Conservation (phyloP, 148 eudicot species). For the Linanthus parryae region DNA sequence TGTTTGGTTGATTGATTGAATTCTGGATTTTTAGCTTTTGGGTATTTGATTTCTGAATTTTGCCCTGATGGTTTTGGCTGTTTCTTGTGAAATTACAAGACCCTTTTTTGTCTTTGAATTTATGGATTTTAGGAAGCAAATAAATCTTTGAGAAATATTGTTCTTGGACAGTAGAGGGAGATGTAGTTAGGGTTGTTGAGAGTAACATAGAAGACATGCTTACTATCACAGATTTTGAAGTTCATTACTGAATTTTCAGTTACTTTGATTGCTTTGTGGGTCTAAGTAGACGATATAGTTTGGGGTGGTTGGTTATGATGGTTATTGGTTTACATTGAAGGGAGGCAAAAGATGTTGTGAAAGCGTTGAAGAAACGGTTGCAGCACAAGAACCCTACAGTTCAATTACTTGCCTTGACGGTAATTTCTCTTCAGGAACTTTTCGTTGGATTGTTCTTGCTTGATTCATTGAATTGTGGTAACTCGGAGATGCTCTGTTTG, state of each 20-base stretch:
- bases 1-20: not conserved
- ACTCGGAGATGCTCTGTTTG: too few species aligned
- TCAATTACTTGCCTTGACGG: slow-evolving; percentile 91
- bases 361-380: slow-evolving; percentile 79
- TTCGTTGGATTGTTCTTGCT: too few species aligned
- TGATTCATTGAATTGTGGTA: too few species aligned
- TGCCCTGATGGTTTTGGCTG: not conserved
- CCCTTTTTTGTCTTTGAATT: too few species aligned
- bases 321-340: slow-evolving; percentile 25
- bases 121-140: too few species aligned
- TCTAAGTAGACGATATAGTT: not conserved
- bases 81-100: not conserved
- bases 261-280: not conserved
- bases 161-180: too few species aligned
- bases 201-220: too few species aligned
- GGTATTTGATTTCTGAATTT: too few species aligned
- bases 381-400: slow-evolving; percentile 86
- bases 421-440: slow-evolving; percentile 15
- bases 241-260: too few species aligned
- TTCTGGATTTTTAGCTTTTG: slow-evolving; percentile 1
- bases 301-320: not conserved
- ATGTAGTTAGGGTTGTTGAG: too few species aligned
- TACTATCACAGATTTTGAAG: too few species aligned
- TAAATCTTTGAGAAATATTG: too few species aligned
- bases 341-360: slow-evolving; percentile 83